phyloP scores from a whole-genome alignment of 1,284 basidiomycete species.

The Hemileia vastatrix region DNA sequence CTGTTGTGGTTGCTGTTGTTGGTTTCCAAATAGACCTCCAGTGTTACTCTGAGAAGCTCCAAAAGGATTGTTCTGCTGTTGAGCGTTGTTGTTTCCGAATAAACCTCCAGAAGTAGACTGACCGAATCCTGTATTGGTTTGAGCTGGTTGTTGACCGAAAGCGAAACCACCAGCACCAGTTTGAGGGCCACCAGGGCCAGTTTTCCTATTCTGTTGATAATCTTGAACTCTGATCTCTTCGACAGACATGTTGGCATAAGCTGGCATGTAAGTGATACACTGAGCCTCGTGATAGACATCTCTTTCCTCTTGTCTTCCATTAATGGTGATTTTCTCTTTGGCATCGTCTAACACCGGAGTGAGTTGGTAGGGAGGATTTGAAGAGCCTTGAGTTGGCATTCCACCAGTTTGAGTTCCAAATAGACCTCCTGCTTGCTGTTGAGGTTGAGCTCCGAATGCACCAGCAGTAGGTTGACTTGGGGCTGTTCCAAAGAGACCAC shows the following conservation, averaged over 20 bases:
- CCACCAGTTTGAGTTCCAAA: conserved; percentile 14
- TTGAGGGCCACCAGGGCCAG: not conserved
- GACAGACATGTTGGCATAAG: not conserved
- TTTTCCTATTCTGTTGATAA: not conserved
- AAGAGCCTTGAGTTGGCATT: not conserved
- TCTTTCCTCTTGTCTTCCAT: not conserved
- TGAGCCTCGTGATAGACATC: not conserved
- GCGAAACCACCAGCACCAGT: not conserved
- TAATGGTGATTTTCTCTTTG: not conserved
- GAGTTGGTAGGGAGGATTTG: not conserved
- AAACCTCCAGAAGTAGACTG: not conserved
- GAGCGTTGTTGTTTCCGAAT: conserved; percentile 31
- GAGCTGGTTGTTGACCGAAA: conserved; percentile 6
- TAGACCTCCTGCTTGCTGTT: conserved; percentile 2
- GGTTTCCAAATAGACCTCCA: conserved; percentile 34
- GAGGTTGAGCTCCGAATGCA: conserved; percentile 14
- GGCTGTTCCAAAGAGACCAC: not conserved
- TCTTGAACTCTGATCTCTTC: not conserved
- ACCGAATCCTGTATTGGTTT: conserved; percentile 20
- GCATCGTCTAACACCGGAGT: not conserved
- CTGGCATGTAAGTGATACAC: not conserved
- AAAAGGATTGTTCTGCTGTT: conserved; percentile 27
- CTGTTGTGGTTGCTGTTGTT: conserved; percentile 24
- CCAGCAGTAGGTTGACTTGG: not conserved
- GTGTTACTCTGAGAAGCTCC: conserved; percentile 22